Evolutionary conservation across 495 filamentous ascomycete genomes (phyloP).

Genomic region (Thermochaetoides thermophila): DNA sequence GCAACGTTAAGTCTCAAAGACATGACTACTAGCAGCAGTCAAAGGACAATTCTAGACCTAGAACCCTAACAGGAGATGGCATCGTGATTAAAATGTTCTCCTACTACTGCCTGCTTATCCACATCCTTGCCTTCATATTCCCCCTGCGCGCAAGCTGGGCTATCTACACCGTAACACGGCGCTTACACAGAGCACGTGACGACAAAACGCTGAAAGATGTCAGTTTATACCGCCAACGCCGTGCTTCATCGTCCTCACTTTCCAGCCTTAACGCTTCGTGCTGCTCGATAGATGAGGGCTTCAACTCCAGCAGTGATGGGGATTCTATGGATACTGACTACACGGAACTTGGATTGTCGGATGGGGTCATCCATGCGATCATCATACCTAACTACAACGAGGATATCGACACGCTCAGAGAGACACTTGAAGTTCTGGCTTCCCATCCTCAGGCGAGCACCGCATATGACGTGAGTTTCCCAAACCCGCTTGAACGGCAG

Average conservation of each 20-base stretch:
- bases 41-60: constrained; percentile 26
- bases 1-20: constrained; percentile 24
- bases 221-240: constrained; percentile 30
- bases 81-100: constrained; percentile 29
- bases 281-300: constrained; percentile 30
- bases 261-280: constrained; percentile 36
- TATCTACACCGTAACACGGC: constrained; percentile 30
- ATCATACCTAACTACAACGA: constrained; percentile 59
- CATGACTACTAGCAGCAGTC: constrained; percentile 32
- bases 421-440: constrained; percentile 50
- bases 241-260: constrained; percentile 34
- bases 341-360: constrained; percentile 23
- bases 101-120: constrained; percentile 39
- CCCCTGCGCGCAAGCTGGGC: constrained; percentile 39
- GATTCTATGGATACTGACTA: constrained; percentile 30
- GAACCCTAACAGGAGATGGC: constrained; percentile 19
- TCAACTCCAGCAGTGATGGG: constrained; percentile 32
- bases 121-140: constrained; percentile 37
- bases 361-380: constrained; percentile 44
- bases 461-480: constrained; percentile 47
- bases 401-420: constrained; percentile 46
- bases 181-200: constrained; percentile 23
- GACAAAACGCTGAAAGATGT: constrained; percentile 26
- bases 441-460: constrained; percentile 45
- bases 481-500: not conserved